Conservation (phyloP, 768 basidiomycete genomes). For the Boletus pseudopeckii region DNA sequence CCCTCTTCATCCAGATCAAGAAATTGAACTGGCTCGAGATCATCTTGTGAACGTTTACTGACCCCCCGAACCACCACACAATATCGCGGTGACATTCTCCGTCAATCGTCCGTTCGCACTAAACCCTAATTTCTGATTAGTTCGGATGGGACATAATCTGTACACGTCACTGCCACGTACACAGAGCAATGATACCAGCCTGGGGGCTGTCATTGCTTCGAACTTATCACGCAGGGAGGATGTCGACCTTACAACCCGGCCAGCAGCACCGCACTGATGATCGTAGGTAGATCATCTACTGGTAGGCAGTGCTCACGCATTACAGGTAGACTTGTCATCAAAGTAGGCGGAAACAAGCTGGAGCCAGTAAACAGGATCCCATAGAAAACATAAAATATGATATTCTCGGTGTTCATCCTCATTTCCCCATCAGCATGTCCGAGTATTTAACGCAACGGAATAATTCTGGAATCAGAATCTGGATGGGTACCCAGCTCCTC, state of each 20-base stretch:
- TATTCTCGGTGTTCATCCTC: not conserved
- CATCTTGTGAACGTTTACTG: no score
- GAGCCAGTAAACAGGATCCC: not conserved
- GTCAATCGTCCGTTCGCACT: no score
- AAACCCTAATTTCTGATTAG: not conserved
- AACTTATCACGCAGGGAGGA: not conserved
- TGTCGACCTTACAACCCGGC: not conserved
- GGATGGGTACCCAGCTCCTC: not conserved
- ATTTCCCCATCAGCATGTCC: not conserved
- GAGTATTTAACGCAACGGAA: constrained; percentile 4
- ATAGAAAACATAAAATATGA: not conserved
- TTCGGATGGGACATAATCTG: no score
- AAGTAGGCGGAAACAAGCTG: not conserved
- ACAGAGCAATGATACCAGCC: no score
- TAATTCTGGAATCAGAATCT: no score
- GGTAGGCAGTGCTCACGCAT: not conserved
- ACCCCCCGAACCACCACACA: no score
- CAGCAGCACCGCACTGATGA: not conserved
- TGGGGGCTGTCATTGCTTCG: no score
- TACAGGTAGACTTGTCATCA: not conserved
- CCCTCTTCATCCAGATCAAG: no score
- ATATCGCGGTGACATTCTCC: no score
- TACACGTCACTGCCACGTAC: not conserved
- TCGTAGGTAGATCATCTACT: not conserved
- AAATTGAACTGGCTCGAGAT: no score